Evolutionary conservation across 129 eudicot species (phyloP).

Genomic region (Scalesia atractyloides): DNA sequence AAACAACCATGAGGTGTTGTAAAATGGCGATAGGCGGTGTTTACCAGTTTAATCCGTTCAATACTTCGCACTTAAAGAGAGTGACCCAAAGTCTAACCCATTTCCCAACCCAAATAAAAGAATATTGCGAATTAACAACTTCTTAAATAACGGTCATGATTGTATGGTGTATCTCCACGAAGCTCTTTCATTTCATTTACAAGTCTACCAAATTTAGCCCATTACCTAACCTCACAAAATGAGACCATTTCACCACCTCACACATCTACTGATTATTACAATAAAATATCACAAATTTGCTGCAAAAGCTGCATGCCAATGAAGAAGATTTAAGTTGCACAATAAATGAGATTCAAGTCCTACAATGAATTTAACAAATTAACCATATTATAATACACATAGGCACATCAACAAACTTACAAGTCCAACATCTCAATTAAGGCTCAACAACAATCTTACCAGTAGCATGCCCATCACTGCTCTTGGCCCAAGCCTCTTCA

Average conservation of each 20-base stretch:
- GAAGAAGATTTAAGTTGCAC: neutral
- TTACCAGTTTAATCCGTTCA: too few relatives aligned
- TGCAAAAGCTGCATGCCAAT: neutral
- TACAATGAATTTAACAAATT: neutral
- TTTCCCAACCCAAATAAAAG: too few relatives aligned
- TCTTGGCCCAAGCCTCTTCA: conserved; percentile 80
- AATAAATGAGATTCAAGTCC: neutral
- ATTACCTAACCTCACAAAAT: neutral
- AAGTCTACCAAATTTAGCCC: neutral
- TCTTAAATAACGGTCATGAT: too few relatives aligned
- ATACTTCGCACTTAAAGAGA: too few relatives aligned
- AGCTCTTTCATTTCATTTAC: neutral
- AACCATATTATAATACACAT: conserved; percentile 9
- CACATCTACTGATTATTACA: neutral
- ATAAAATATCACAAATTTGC: neutral
- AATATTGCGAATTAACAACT: too few relatives aligned
- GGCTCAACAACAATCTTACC: conserved; percentile 77
- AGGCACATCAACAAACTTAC: conserved; percentile 5
- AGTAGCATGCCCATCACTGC: conserved; percentile 83
- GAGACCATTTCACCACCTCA: neutral
- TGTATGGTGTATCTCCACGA: neutral
- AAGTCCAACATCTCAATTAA: conserved; percentile 22
- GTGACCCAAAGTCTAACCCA: too few relatives aligned
- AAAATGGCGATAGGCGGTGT: too few relatives aligned
- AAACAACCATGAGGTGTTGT: too few relatives aligned